Base-by-base conservation (phyloP, 2,329 filamentous ascomycete species). In the Claviceps quebecensis region DNA sequence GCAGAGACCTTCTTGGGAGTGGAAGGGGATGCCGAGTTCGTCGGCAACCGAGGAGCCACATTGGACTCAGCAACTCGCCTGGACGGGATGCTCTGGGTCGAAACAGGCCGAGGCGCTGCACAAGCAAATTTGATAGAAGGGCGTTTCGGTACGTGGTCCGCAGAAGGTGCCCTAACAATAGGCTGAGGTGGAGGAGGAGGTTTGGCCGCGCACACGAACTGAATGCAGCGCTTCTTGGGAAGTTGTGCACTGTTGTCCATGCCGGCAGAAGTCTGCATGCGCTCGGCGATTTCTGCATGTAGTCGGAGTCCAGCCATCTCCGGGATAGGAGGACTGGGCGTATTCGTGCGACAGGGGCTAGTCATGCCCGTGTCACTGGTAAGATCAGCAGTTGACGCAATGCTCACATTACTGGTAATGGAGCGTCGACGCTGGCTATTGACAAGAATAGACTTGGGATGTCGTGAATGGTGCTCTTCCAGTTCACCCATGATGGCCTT, bases 341-440 rank as follows among this genome's bases (percentile, higher is more conserved):
- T 91, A 65, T 81, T 88, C 38, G 87, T 87, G 52, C 88, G 77
- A n/a, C 87, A 85, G 43, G 91, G 89, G 61, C 88, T 96, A 17
- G 90, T 95, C 53, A 94, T 71, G 53, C 87, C 90, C 53, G 87
- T 93, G 61, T 96, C 93, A 67, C 90, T 96, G n/a, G 89, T 96
- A 52, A 97, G 75, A 57, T 96, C 91, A 39, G 86, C 86, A 3
- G 88, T 94, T 1, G 90, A 95, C 45, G 86, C 77, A 54, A 84
- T 70, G 69, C 89, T 95, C 58, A 81, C 72, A 62, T 84, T 91
- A 72, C 87, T 94, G 64, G 83, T 84, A 59, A 84, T 82, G 54
- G 86, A 91, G 54, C 81, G 73, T 58, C 76, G 70, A 53, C 76
- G 69, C 37, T 67, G 64, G 22, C 62, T 64, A 50, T 60, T 61